These are phyloP conservation scores for Paraphaeosphaeria sporulosa DNA, from an alignment of 2,329 filamentous ascomycete genomes.

Conservation along the genomic window DNA sequence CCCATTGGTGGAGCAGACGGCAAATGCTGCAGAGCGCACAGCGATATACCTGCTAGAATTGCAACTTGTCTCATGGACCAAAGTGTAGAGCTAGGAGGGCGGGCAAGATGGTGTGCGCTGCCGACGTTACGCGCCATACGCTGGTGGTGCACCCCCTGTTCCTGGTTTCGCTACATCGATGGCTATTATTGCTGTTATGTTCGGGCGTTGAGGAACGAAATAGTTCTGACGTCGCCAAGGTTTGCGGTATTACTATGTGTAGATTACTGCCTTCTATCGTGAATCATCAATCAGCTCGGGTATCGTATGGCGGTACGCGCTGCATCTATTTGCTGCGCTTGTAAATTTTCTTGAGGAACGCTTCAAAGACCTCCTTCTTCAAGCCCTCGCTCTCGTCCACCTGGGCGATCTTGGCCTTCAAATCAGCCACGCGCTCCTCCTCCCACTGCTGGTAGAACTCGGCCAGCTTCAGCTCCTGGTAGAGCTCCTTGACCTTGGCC, in stretches of 20 bases:
- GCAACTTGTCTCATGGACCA: too few relatives aligned
- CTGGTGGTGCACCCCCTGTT: background rate
- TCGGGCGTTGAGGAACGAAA: background rate
- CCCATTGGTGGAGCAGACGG: slow-evolving; percentile 1
- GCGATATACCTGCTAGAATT: too few relatives aligned
- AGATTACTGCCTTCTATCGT: slow-evolving; percentile 1
- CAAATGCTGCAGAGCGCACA: too few relatives aligned
- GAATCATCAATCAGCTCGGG: background rate
- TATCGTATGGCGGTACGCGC: background rate
- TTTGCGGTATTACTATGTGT: background rate
- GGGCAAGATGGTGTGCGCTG: too few relatives aligned
- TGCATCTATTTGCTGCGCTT: slow-evolving; percentile 87
- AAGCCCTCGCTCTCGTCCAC: slow-evolving; percentile 88
- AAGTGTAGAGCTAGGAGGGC: too few relatives aligned
- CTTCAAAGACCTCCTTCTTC: slow-evolving; percentile 88
- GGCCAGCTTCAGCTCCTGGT: slow-evolving; percentile 84
- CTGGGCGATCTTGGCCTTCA: slow-evolving; percentile 75
- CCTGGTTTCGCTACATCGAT: background rate
- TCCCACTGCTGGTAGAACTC: slow-evolving; percentile 87
- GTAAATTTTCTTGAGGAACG: slow-evolving; percentile 96
- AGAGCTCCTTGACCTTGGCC: slow-evolving; percentile 86
- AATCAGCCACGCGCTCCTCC: slow-evolving; percentile 81
- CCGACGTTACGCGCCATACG: too few relatives aligned
- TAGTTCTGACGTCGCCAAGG: too few relatives aligned
- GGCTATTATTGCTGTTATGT: background rate